A percentile compares a stretch with the other conserved stretches of the same genome.
phyloP scores from a whole-genome alignment of 768 basidiomycete genomes.

The Phlebiopsis gigantea region DNA sequence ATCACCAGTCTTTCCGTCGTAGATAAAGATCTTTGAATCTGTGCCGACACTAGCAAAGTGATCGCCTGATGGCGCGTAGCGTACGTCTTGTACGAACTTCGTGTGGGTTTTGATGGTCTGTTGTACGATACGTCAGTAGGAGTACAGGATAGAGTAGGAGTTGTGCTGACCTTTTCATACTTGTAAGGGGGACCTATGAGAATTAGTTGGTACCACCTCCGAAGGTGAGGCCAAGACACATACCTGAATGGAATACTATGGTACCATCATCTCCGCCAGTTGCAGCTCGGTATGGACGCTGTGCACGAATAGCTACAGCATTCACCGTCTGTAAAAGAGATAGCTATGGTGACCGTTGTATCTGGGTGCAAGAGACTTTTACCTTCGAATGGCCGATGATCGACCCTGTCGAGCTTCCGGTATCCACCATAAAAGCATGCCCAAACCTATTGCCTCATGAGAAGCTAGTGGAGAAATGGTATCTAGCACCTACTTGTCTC shows the following conservation, averaged over 20 bases:
- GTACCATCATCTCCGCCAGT: conserved; percentile 82
- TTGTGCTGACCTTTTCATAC: conserved; percentile 63
- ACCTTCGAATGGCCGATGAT: conserved; percentile 90
- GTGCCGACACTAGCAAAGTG: conserved; percentile 86
- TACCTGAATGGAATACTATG: conserved; percentile 81
- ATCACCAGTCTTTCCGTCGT: conserved; percentile 88
- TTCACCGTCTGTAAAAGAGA: conserved; percentile 72
- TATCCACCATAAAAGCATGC: conserved; percentile 78
- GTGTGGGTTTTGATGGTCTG: conserved; percentile 85
- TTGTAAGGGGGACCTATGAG: conserved; percentile 76
- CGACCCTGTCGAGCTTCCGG: conserved; percentile 81
- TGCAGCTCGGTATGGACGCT: conserved; percentile 86
- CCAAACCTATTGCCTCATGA: conserved; percentile 81
- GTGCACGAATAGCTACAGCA: conserved; percentile 80
- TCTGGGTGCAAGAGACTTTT: not conserved
- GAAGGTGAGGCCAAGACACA: conserved; percentile 2
- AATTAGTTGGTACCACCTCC: not conserved
- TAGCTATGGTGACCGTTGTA: not conserved
- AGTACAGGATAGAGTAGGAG: not conserved
- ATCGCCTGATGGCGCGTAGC: conserved; percentile 76
- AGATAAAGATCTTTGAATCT: conserved; percentile 82
- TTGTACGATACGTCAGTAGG: not conserved
- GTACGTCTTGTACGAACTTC: conserved; percentile 89
- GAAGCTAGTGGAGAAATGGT: too few relatives aligned
- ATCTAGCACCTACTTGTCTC: conserved; percentile 79